These are phyloP conservation scores for Pseudovirgaria hyperparasitica DNA, from an alignment of 2,329 filamentous ascomycete species.

Conservation along the genomic window DNA sequence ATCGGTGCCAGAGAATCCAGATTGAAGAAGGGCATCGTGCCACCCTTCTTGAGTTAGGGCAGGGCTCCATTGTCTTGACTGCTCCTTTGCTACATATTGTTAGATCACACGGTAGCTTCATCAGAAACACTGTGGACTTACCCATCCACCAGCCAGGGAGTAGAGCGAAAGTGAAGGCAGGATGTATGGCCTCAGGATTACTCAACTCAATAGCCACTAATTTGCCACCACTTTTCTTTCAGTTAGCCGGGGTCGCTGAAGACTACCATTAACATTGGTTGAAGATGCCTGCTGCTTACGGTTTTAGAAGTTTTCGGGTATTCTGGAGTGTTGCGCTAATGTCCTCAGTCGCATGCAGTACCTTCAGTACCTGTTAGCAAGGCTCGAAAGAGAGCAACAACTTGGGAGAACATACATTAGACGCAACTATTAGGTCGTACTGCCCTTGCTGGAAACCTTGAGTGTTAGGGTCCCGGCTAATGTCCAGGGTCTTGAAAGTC, in stretches of 20 bases:
- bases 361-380: too few species aligned
- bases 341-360: constrained; percentile 8
- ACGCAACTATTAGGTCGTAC: constrained; percentile 18
- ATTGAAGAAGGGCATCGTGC: constrained; percentile 17
- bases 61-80: constrained; percentile 17
- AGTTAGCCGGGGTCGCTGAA: too few species aligned
- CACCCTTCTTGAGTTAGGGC: constrained; percentile 18
- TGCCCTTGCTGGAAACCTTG: constrained; percentile 10
- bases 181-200: background rate
- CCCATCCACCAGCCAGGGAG: constrained; percentile 15
- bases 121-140: too few species aligned
- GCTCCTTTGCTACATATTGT: constrained; percentile 9
- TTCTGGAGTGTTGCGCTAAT: constrained; percentile 9
- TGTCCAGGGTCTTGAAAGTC: constrained; percentile 11
- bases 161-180: constrained; percentile 11
- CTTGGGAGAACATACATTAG: too few species aligned
- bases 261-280: too few species aligned
- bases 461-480: constrained; percentile 9
- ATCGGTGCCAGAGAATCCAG: constrained; percentile 19
- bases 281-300: too few species aligned
- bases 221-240: too few species aligned
- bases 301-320: constrained; percentile 7
- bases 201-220: constrained; percentile 9
- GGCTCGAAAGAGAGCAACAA: too few species aligned
- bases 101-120: too few species aligned